These are phyloP conservation scores for apple (Malus domestica) DNA, from an alignment of 306 rosid species.

Conservation along the genomic window ASM211411v1 NC_041798.1:38098501-38099000, in stretches of 20 bases:
- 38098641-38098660: slow-evolving; percentile 12
- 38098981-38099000: too few species aligned
- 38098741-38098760: slow-evolving; percentile 73
- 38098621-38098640: slow-evolving; percentile 23
- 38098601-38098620: not conserved
- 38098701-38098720: not conserved
- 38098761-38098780: slow-evolving; percentile 94
- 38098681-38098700: too few species aligned
- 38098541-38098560: not conserved
- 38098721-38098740: not conserved
- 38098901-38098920: too few species aligned
- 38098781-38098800: slow-evolving; percentile 81
- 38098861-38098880: not conserved
- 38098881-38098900: not conserved
- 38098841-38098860: not conserved
- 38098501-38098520: not conserved
- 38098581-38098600: too few species aligned
- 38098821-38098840: slow-evolving; percentile 58
- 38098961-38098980: too few species aligned
- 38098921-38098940: too few species aligned
- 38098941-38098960: too few species aligned
- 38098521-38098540: not conserved
- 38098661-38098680: not conserved
- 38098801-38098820: slow-evolving; percentile 67
- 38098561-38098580: not conserved